Evolutionary conservation across 2,329 filamentous ascomycete species (phyloP).

Genomic region (Eutypa lata): DNA sequence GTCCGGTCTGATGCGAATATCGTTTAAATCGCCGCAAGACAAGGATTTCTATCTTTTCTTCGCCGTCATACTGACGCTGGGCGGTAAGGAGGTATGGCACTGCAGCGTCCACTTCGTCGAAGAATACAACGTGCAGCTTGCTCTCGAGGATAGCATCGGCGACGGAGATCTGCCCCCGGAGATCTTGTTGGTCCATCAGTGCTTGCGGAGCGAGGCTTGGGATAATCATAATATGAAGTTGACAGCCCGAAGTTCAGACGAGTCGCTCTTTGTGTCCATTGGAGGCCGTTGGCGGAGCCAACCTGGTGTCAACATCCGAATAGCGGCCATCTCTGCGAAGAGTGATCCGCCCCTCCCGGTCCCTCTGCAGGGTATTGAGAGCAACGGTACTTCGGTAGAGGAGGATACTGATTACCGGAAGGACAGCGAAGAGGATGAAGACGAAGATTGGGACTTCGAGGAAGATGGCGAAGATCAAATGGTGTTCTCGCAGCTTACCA

Average conservation of each 20-base stretch:
- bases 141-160: not conserved
- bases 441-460: not conserved
- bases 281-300: conserved; percentile 1
- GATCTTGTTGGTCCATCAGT: conserved; percentile 3
- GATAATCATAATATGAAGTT: not conserved
- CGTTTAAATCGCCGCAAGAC: conserved; percentile 9
- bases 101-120: conserved; percentile 4
- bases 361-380: not conserved
- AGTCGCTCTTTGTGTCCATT: conserved; percentile 8
- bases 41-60: conserved; percentile 9
- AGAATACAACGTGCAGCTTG: conserved; percentile 1
- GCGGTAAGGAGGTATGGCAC: conserved; percentile 4
- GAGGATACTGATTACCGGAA: too few relatives aligned
- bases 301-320: not conserved
- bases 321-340: conserved; percentile 6
- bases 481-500: too few relatives aligned
- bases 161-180: not conserved
- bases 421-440: not conserved
- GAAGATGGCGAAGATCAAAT: not conserved
- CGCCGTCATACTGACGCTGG: conserved; percentile 4
- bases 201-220: conserved; percentile 4
- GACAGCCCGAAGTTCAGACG: conserved; percentile 1
- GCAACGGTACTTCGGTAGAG: not conserved
- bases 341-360: conserved; percentile 7
- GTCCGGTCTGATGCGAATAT: conserved; percentile 7